A percentile compares a stretch with the other conserved stretches of the same genome.
Conservation (phyloP, 345 rosid genomes). For the Euphorbia peplus region DNA sequence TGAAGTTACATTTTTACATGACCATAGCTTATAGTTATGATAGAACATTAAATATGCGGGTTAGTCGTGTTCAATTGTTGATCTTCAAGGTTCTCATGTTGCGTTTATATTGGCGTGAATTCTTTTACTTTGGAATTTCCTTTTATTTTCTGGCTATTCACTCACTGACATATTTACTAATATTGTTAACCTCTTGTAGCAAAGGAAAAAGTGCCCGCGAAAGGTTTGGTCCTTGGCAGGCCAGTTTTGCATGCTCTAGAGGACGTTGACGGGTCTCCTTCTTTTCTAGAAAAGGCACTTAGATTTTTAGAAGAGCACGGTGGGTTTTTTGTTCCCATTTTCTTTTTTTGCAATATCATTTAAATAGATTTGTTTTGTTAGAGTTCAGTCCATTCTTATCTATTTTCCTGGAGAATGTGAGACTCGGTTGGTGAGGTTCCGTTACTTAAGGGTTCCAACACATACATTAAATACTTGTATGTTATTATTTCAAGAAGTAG, state of each 20-base stretch:
- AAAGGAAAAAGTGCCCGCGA: constrained; percentile 53
- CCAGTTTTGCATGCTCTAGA: constrained; percentile 93
- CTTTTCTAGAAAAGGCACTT: constrained; percentile 97
- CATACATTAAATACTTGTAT: not conserved
- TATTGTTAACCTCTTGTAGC: constrained; percentile 32
- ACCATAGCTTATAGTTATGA: not conserved
- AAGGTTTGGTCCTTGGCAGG: constrained; percentile 60
- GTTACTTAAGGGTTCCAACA: not conserved
- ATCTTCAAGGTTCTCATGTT: not conserved
- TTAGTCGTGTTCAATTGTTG: not conserved
- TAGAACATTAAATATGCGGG: not conserved
- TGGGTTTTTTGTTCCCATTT: constrained; percentile 33
- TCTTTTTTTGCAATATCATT: not conserved
- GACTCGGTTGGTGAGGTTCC: not conserved
- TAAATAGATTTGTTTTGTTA: not conserved
- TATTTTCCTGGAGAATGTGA: not conserved
- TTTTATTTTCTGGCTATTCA: not conserved
- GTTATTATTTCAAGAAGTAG: not conserved
- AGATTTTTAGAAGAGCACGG: constrained; percentile 88
- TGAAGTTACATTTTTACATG: not conserved
- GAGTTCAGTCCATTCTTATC: constrained; percentile 6
- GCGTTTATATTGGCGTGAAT: not conserved
- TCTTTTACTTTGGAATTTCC: not conserved
- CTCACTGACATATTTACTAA: not conserved
- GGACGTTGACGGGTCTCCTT: constrained; percentile 96